These are phyloP conservation scores for Meira nashicola DNA, from an alignment of 1,284 basidiomycete species.

Conservation along the genomic window DNA sequence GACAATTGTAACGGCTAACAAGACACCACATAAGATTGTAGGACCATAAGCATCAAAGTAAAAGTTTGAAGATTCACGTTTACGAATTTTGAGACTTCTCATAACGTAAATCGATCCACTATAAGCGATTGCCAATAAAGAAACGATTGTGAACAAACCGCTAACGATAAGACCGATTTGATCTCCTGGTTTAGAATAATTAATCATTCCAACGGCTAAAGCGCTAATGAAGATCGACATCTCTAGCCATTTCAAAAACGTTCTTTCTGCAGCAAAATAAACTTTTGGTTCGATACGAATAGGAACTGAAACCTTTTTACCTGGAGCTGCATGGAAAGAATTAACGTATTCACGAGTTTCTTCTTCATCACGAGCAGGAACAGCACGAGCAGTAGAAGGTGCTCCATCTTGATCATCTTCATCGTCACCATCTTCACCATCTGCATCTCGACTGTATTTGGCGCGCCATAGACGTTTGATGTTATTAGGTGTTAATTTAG, in stretches of 20 bases:
- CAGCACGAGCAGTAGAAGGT: constrained; percentile 32
- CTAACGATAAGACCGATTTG: constrained; percentile 74
- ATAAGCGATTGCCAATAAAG: constrained; percentile 84
- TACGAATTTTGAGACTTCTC: constrained; percentile 66
- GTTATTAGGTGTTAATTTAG: constrained; percentile 48
- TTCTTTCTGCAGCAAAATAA: constrained; percentile 91
- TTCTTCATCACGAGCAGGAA: constrained; percentile 24
- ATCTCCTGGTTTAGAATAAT: constrained; percentile 76
- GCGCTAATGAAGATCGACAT: constrained; percentile 64
- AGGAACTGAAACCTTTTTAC: constrained; percentile 86
- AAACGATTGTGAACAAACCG: constrained; percentile 77
- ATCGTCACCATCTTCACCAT: constrained; percentile 21
- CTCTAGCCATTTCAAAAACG: constrained; percentile 72
- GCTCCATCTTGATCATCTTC: constrained; percentile 54
- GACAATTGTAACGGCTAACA: constrained; percentile 38
- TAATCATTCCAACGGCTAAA: constrained; percentile 59
- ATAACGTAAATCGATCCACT: constrained; percentile 81
- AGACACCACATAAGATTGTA: constrained; percentile 39
- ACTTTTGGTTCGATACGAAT: constrained; percentile 95
- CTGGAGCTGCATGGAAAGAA: constrained; percentile 73
- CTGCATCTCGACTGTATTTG: constrained; percentile 23
- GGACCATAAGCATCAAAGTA: constrained; percentile 51
- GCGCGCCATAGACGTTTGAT: constrained; percentile 45
- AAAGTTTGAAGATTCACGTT: constrained; percentile 42
- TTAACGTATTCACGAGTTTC: constrained; percentile 57